Percentiles rank a stretch among this genome's conserved stretches.
phyloP scores from a whole-genome alignment of 768 basidiomycete genomes.

The Mycena polygramma region DNA sequence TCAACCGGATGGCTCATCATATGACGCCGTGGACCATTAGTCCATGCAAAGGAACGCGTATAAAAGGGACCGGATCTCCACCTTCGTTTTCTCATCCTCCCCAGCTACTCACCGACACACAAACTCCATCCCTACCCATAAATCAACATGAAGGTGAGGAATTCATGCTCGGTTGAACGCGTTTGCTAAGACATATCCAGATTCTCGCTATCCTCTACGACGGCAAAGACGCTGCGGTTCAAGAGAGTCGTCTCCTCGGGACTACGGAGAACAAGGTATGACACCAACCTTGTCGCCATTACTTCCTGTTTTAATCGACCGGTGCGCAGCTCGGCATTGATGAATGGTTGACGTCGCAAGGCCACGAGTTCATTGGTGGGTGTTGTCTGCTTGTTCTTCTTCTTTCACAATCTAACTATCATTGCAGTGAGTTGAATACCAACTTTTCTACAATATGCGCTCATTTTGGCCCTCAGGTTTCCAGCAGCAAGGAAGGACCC shows the following conservation, averaged over 20 bases:
- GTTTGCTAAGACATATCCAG: constrained; percentile 48
- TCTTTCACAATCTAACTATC: constrained; percentile 9
- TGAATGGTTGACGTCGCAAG: constrained; percentile 75
- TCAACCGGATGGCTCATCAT: background rate
- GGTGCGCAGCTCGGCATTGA: constrained; percentile 74
- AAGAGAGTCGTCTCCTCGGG: constrained; percentile 83
- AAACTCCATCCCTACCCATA: background rate
- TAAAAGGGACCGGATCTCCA: constrained; percentile 15
- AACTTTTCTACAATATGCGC: constrained; percentile 3
- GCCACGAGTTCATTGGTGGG: constrained; percentile 82
- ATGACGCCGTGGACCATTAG: constrained; percentile 14
- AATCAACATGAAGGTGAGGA: constrained; percentile 59
- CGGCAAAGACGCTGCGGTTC: constrained; percentile 72
- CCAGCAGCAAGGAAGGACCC: constrained; percentile 86
- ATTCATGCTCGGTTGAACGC: background rate
- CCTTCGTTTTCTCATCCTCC: background rate
- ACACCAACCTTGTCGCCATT: background rate
- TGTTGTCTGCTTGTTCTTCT: constrained; percentile 5
- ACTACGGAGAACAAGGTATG: constrained; percentile 83
- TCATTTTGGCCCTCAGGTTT: constrained; percentile 59
- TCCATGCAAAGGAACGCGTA: constrained; percentile 6
- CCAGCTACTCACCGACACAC: constrained; percentile 12
- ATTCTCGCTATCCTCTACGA: constrained; percentile 82
- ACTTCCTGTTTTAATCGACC: background rate
- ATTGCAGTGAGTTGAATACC: constrained; percentile 20